Conservation (phyloP, 2,329 filamentous ascomycete species). For the Lojkania enalia region DNA sequence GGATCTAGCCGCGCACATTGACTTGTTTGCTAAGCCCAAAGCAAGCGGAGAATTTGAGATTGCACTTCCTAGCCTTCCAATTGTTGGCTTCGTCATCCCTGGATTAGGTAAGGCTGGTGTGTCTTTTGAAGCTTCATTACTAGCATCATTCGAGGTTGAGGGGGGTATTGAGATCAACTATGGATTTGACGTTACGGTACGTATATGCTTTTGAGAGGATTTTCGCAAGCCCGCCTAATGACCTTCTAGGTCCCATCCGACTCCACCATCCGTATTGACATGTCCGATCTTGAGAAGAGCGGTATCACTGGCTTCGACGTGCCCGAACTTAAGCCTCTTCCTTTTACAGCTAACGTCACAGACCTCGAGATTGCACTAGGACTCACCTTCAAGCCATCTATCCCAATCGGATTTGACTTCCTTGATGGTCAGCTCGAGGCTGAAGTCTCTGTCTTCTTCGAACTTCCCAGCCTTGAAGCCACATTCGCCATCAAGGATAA, state of each 20-base stretch:
- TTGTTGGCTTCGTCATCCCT: constrained; percentile 40
- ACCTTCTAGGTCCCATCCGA: constrained; percentile 30
- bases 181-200: constrained; percentile 42
- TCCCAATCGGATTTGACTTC: constrained; percentile 43
- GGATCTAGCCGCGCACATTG: constrained; percentile 38
- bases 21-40: constrained; percentile 36
- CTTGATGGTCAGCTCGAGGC: constrained; percentile 27
- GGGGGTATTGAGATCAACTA: constrained; percentile 39
- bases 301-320: constrained; percentile 33
- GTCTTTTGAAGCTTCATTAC: constrained; percentile 35
- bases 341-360: constrained; percentile 35
- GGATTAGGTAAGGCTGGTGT: constrained; percentile 42
- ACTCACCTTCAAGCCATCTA: constrained; percentile 35
- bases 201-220: too few relatives aligned
- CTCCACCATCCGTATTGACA: constrained; percentile 35
- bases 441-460: constrained; percentile 33
- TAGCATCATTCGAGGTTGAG: constrained; percentile 30
- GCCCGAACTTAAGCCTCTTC: constrained; percentile 34
- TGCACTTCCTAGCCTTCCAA: constrained; percentile 27
- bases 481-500: neutral
- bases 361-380: constrained; percentile 32
- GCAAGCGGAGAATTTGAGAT: constrained; percentile 27
- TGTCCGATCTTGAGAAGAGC: constrained; percentile 29
- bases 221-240: too few relatives aligned
- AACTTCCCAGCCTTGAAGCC: constrained; percentile 18